These are phyloP conservation scores for Fusarium longipes DNA, from an alignment of 2,329 filamentous ascomycete species.

Conservation along the genomic window DNA sequence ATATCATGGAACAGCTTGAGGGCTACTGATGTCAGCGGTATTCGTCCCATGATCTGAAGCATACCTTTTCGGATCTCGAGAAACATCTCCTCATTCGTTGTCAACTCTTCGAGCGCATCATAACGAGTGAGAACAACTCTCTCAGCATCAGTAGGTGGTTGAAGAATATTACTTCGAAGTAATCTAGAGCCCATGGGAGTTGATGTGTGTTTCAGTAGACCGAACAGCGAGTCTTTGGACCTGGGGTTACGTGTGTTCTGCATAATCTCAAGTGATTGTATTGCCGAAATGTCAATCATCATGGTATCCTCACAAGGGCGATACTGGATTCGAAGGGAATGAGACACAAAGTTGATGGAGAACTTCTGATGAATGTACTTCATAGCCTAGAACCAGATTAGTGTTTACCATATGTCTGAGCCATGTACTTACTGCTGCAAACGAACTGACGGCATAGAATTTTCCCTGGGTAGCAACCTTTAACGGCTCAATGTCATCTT, in stretches of 20 bases:
- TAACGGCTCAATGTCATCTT: slow-evolving; percentile 82
- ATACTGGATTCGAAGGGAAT: slow-evolving; percentile 87
- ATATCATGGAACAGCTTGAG: slow-evolving; percentile 80
- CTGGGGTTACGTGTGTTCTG: slow-evolving; percentile 84
- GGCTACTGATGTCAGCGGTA: slow-evolving; percentile 55
- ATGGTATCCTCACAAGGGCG: slow-evolving; percentile 91
- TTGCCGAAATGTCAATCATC: slow-evolving; percentile 93
- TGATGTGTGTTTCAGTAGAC: slow-evolving; percentile 83
- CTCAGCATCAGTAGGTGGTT: slow-evolving; percentile 79
- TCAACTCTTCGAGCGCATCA: slow-evolving; percentile 85
- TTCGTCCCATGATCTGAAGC: not conserved
- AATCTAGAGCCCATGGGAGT: slow-evolving; percentile 91
- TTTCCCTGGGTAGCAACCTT: slow-evolving; percentile 84
- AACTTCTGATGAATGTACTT: slow-evolving; percentile 82
- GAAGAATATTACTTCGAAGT: slow-evolving; percentile 85
- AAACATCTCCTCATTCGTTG: slow-evolving; percentile 87
- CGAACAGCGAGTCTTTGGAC: slow-evolving; percentile 85
- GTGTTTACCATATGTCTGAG: not conserved
- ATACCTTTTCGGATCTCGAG: slow-evolving; percentile 76
- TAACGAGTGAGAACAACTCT: slow-evolving; percentile 77
- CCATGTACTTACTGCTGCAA: slow-evolving; percentile 76
- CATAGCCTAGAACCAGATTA: slow-evolving; percentile 68
- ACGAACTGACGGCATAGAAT: slow-evolving; percentile 85
- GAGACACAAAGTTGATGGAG: slow-evolving; percentile 74
- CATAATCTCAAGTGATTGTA: slow-evolving; percentile 87